Evolutionary conservation across 2,329 filamentous ascomycete species (phyloP), one percentile per base, ranked within the genome.

Genomic region (Aureobasidium sp.): DNA sequence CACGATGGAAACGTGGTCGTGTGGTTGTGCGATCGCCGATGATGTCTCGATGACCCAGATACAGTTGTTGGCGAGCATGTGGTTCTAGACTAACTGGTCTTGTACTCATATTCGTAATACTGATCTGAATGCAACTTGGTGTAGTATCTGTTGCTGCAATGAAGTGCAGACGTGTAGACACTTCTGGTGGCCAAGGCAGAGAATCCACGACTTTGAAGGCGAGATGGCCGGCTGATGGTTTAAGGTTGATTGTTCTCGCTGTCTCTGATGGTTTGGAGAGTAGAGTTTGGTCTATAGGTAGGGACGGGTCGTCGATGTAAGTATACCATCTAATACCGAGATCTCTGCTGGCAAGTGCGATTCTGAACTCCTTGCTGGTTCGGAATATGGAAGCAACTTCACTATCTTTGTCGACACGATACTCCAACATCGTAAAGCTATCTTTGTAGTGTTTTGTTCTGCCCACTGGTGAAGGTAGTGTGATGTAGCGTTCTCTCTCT

Each of bases 391-490:
- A 45, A 33, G 36, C 38, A 43, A 58, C 38, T 6, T 58, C 54
- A 23, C 54, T 45, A 4, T 18, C 54, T 13, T 4, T 25, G 1
- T 58, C 54, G 18, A 58, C 40, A 18, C 2, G 16, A n/a, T 58
- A 45, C 11, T 58, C 54, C 1, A 58, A 45, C 2, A 9, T 23
- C 8, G 54, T 45, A 33, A 58, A 58, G 18, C 38, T n/a, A 18
- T 45, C 40, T 58, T 45, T 56, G 13, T 43, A 56, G 36, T 56
- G 53, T 31, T 43, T 20, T 16, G 36, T 56, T 15, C 53, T 56
- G 23, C 53, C 53, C 23, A 56, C 33, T 13, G 53, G 53, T 25
- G 53, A 56, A 42, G 53, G 16, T 1, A 56, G 53, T 11, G 25
- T 29, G 3, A 56, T 20, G 7, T 27, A 29, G 18, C 38, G 33